Evolutionary conservation across 345 rosid genomes (phyloP).

Genomic region (Carallia pectinifolia): DNA sequence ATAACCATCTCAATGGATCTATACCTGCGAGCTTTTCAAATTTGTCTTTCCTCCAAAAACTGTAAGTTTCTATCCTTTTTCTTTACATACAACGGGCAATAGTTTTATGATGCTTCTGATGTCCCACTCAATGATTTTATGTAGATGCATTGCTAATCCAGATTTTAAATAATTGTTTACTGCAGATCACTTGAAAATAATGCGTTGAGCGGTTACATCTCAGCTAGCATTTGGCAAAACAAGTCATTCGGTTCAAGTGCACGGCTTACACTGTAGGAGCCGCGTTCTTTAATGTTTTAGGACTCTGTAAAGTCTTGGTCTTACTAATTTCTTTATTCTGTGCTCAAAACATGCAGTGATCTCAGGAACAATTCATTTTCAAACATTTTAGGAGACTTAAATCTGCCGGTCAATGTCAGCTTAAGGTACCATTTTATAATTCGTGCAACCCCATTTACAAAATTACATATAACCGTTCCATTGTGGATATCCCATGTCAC

Average conservation of each 20-base stretch:
- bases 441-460: no score
- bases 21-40: slow-evolving; percentile 54
- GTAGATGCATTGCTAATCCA: not conserved
- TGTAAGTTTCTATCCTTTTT: slow-evolving; percentile 33
- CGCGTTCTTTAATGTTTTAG: not conserved
- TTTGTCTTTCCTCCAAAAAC: slow-evolving; percentile 50
- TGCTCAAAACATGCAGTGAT: slow-evolving; percentile 39
- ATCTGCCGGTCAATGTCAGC: slow-evolving; percentile 52
- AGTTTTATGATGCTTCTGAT: not conserved
- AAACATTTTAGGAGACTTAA: slow-evolving; percentile 37
- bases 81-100: not conserved
- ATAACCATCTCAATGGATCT: slow-evolving; percentile 50
- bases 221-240: slow-evolving; percentile 43
- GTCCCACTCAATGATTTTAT: not conserved
- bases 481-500: no score
- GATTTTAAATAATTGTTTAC: slow-evolving; percentile 3
- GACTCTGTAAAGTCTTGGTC: not conserved
- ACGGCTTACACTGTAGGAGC: slow-evolving; percentile 39
- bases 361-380: slow-evolving; percentile 46
- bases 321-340: not conserved
- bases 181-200: slow-evolving; percentile 46
- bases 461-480: no score
- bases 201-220: slow-evolving; percentile 41
- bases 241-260: slow-evolving; percentile 15
- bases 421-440: slow-evolving; percentile 28